Conservation (phyloP, 208 protist species). For the Leishmania aethiopica region DNA sequence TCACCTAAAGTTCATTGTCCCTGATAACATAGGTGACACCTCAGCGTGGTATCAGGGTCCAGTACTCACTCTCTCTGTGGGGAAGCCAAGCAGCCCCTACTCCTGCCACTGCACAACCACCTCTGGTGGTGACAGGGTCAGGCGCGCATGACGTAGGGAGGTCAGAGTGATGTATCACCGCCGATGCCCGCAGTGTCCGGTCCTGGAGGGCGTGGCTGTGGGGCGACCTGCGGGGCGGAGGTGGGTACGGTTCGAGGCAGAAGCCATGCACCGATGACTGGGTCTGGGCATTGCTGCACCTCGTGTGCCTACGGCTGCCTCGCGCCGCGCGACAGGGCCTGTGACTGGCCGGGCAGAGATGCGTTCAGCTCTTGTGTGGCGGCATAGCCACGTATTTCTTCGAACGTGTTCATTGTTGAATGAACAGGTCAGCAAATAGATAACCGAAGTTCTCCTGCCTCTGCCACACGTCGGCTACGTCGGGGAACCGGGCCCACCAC, state of each 20-base stretch:
- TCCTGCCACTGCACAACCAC: neutral
- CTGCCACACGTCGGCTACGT: neutral
- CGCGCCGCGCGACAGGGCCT: neutral
- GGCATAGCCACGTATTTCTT: neutral
- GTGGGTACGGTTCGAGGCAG: neutral
- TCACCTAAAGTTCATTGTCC: neutral
- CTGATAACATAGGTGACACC: neutral
- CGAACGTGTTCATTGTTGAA: neutral
- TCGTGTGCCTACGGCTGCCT: neutral
- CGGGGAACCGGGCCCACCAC: neutral
- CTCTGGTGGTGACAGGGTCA: neutral
- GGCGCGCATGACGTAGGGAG: neutral
- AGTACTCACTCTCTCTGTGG: neutral
- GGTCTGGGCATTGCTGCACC: neutral
- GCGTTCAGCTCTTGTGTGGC: neutral
- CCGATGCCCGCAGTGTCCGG: neutral
- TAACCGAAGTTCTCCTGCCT: neutral
- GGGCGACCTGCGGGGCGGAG: neutral
- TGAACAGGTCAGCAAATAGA: neutral
- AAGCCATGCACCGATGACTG: neutral
- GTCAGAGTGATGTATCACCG: neutral
- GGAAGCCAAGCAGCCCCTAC: slow-evolving; percentile 4
- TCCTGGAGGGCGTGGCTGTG: neutral
- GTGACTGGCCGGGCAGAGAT: neutral
- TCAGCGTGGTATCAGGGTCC: neutral